phyloP scores from a whole-genome alignment of 164 flowering plant species.

The Vitis labrusca region DNA sequence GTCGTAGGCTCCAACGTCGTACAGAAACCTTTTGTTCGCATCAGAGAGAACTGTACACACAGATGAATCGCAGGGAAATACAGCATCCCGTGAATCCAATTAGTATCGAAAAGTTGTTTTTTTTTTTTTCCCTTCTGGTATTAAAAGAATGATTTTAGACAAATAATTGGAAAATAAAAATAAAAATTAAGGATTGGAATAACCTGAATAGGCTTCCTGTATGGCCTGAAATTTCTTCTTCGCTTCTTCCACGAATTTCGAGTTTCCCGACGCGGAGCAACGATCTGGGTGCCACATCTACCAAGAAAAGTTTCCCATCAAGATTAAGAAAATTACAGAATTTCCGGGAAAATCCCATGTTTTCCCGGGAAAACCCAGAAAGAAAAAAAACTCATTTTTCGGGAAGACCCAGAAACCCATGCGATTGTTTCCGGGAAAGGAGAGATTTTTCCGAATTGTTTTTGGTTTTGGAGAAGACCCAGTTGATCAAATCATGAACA shows the following conservation, averaged over 20 bases:
- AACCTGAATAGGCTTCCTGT: conserved; percentile 95
- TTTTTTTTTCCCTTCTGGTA: not conserved
- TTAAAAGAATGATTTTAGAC: too few relatives aligned
- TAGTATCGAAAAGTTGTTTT: not conserved
- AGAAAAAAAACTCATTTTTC: not conserved
- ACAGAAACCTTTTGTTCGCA: conserved; percentile 72
- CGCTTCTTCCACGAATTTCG: conserved; percentile 71
- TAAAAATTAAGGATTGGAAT: not conserved
- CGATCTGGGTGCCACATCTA: conserved; percentile 99
- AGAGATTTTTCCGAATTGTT: too few relatives aligned
- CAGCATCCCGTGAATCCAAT: conserved; percentile 9
- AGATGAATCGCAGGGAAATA: not conserved
- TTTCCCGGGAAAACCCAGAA: not conserved
- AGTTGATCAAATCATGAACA: conserved; percentile 2
- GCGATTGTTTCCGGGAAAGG: not conserved
- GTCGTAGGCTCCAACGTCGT: conserved; percentile 86
- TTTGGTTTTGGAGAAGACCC: not conserved
- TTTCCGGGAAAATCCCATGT: not conserved
- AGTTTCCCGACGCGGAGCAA: conserved; percentile 67
- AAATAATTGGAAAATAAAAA: not conserved
- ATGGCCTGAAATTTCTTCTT: conserved; percentile 92
- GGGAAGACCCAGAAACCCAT: not conserved
- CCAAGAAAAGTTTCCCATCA: not conserved
- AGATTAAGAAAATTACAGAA: not conserved
- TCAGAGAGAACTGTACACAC: conserved; percentile 71